Evolutionary conservation across 2,329 filamentous ascomycete genomes (phyloP).

Genomic region (Pleoardoris graminearum): DNA sequence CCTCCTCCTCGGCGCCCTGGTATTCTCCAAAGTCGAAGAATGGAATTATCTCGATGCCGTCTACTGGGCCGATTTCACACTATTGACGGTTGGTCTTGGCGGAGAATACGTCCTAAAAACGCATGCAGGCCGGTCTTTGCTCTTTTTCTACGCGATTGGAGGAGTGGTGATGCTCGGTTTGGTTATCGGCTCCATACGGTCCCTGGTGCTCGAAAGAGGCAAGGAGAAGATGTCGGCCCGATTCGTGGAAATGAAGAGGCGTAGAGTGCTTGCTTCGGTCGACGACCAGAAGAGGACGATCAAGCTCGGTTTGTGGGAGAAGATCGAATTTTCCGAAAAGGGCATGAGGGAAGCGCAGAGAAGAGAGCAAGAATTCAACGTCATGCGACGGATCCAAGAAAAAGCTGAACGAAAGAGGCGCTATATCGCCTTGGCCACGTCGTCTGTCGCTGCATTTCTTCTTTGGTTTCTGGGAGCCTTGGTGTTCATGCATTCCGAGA

Average conservation of each 20-base stretch:
- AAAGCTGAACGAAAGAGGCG: slow-evolving; percentile 41
- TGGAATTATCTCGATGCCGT: slow-evolving; percentile 60
- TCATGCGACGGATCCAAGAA: slow-evolving; percentile 49
- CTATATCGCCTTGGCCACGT: slow-evolving; percentile 48
- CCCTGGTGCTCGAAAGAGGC: slow-evolving; percentile 55
- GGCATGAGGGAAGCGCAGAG: slow-evolving; percentile 45
- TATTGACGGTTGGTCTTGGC: slow-evolving; percentile 60
- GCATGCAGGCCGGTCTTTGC: slow-evolving; percentile 53
- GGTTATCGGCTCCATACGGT: slow-evolving; percentile 58
- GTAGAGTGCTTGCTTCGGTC: slow-evolving; percentile 46
- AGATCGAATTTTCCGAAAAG: slow-evolving; percentile 47
- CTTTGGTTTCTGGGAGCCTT: slow-evolving; percentile 55
- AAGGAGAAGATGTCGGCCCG: slow-evolving; percentile 56
- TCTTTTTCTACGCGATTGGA: slow-evolving; percentile 60
- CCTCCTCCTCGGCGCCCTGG: slow-evolving; percentile 52
- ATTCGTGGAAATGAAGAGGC: slow-evolving; percentile 54
- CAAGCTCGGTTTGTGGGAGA: slow-evolving; percentile 48
- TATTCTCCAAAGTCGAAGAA: slow-evolving; percentile 54
- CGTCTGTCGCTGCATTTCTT: slow-evolving; percentile 42
- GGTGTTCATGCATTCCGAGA: slow-evolving; percentile 55
- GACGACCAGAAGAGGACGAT: slow-evolving; percentile 48
- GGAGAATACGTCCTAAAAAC: slow-evolving; percentile 55
- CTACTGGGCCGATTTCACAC: slow-evolving; percentile 60
- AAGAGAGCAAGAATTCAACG: slow-evolving; percentile 53
- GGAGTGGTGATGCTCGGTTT: slow-evolving; percentile 60